Evolutionary conservation across 1,284 basidiomycete species (phyloP).

Genomic region (Cutaneotrichosporon arboriforme): DNA sequence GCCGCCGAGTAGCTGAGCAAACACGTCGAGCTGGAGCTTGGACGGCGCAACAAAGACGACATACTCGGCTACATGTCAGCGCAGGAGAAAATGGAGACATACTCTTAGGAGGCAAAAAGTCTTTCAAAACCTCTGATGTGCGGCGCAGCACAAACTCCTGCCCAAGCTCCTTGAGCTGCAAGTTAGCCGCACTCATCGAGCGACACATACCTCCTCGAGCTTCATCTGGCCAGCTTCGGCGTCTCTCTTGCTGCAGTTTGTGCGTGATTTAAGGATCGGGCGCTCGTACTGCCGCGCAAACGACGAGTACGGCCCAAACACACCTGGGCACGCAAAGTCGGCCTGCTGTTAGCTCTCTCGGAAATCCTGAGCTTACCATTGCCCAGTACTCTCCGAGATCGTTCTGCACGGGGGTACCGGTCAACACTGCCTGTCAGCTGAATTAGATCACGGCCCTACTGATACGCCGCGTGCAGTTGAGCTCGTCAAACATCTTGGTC

Average conservation of each 20-base stretch:
- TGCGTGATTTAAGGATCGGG: slow-evolving; percentile 82
- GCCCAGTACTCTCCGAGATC: slow-evolving; percentile 92
- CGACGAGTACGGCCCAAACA: slow-evolving; percentile 63
- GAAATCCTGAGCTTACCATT: slow-evolving; percentile 58
- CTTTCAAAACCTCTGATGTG: slow-evolving; percentile 71
- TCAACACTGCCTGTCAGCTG: slow-evolving; percentile 59
- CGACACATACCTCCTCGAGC: slow-evolving; percentile 58
- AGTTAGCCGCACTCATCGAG: background rate
- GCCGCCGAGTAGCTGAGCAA: slow-evolving; percentile 56
- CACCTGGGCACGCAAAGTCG: slow-evolving; percentile 87
- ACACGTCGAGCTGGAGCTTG: slow-evolving; percentile 71
- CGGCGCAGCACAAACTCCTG: slow-evolving; percentile 85
- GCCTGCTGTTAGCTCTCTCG: slow-evolving; percentile 52
- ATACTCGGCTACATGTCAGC: slow-evolving; percentile 69
- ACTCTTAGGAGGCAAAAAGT: slow-evolving; percentile 88
- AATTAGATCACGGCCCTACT: slow-evolving; percentile 26
- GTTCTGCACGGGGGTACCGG: slow-evolving; percentile 97
- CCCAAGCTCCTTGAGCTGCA: slow-evolving; percentile 67
- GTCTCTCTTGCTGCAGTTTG: slow-evolving; percentile 64
- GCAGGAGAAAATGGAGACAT: slow-evolving; percentile 32
- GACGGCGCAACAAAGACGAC: slow-evolving; percentile 86
- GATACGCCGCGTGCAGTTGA: slow-evolving; percentile 68
- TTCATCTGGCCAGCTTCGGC: slow-evolving; percentile 68
- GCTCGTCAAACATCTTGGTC: slow-evolving; percentile 74
- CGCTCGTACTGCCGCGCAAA: slow-evolving; percentile 79